These are phyloP conservation scores for Rhizophagus clarus DNA, from an alignment of 192 early-diverging fungal genomes.

Conservation along the genomic window DNA sequence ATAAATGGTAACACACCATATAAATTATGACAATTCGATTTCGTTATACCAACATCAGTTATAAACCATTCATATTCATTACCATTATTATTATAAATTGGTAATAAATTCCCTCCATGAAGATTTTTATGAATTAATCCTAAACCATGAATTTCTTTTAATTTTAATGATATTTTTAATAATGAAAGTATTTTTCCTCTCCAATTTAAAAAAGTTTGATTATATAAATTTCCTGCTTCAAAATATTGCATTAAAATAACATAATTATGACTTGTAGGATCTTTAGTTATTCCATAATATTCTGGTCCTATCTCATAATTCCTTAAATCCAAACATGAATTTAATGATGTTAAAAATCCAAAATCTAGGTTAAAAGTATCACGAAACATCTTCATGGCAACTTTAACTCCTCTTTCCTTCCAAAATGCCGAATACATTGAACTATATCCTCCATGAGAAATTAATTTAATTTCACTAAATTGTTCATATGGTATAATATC, in stretches of 20 bases:
- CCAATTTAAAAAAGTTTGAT: conserved; percentile 1
- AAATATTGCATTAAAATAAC: background rate
- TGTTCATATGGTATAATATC: conserved; percentile 4
- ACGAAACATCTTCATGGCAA: background rate
- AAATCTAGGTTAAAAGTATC: background rate
- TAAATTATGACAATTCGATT: background rate
- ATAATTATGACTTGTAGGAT: background rate
- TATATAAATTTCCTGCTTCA: background rate
- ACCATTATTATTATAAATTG: background rate
- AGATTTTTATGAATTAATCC: conserved; percentile 3
- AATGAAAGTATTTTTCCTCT: background rate
- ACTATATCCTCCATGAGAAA: conserved; percentile 1
- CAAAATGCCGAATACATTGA: conserved; percentile 3
- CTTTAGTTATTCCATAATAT: background rate
- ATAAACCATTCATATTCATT: background rate
- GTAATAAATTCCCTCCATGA: conserved; percentile 6
- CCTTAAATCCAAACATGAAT: background rate
- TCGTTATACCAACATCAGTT: background rate
- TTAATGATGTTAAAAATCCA: background rate
- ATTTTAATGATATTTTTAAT: background rate
- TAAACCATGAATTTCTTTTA: background rate
- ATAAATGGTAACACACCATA: conserved; percentile 9
- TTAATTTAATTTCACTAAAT: background rate
- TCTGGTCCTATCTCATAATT: background rate
- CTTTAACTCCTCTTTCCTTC: background rate